Percentiles rank a stretch among this genome's conserved stretches.
Conservation (phyloP, 352 stramenopile genomes). For the Globisporangium nodosum region DNA sequence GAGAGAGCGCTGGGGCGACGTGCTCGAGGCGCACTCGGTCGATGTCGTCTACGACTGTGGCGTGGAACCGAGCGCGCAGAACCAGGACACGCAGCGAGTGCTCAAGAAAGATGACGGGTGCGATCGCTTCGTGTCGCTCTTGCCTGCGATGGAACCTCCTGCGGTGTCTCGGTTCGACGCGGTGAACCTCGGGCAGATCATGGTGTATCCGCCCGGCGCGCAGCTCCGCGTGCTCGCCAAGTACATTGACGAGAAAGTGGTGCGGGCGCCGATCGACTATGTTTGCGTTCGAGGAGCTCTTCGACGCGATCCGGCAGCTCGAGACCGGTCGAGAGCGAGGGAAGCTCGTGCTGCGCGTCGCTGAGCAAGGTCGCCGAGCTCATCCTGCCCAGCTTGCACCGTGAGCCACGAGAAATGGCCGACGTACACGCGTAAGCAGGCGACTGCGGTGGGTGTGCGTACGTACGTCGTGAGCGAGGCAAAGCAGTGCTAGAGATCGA, state of each 20-base stretch:
- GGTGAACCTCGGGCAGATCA: too few species aligned
- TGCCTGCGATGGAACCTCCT: too few species aligned
- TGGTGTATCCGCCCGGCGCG: too few species aligned
- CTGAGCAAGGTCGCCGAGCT: too few species aligned
- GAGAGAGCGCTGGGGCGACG: constrained; percentile 28
- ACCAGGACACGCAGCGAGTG: constrained; percentile 22
- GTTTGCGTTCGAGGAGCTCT: neutral
- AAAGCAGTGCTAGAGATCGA: too few species aligned
- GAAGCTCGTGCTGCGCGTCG: neutral
- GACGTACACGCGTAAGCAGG: too few species aligned
- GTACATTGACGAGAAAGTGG: too few species aligned
- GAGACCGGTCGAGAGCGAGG: neutral
- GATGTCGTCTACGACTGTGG: constrained; percentile 35
- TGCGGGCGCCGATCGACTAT: neutral
- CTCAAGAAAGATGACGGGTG: constrained; percentile 11
- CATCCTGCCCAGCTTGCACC: neutral
- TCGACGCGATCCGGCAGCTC: neutral
- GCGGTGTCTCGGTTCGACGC: too few species aligned
- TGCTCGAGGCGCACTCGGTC: constrained; percentile 27
- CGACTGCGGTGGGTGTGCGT: neutral
- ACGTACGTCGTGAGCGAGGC: too few species aligned
- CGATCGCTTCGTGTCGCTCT: too few species aligned
- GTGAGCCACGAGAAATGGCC: neutral
- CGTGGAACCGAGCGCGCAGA: constrained; percentile 24
- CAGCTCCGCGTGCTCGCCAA: too few species aligned